phyloP scores from a whole-genome alignment of 1,284 basidiomycete genomes.

The Boletus semigastroideus region DNA sequence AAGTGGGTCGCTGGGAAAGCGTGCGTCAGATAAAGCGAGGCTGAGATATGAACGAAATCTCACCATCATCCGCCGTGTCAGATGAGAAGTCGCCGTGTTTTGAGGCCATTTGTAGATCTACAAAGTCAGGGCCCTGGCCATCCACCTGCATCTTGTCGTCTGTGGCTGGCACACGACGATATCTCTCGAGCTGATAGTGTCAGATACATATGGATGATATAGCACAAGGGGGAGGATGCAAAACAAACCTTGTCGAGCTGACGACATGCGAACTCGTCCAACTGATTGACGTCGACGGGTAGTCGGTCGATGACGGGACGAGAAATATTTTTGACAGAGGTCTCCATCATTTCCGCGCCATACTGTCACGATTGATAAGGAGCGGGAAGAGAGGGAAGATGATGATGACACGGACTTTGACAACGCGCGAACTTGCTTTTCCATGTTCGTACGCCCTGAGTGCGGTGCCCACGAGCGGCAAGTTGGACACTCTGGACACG shows the following conservation, averaged over 20 bases:
- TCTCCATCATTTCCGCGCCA: conserved; percentile 87
- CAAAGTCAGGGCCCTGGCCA: conserved; percentile 3
- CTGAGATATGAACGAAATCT: conserved; percentile 6
- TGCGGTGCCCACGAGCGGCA: conserved; percentile 49
- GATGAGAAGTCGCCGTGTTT: conserved; percentile 12
- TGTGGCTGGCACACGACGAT: conserved; percentile 42
- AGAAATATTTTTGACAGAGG: conserved; percentile 79
- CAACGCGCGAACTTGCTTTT: conserved; percentile 50
- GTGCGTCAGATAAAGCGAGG: conserved; percentile 5
- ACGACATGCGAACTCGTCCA: conserved; percentile 88
- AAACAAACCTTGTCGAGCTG: conserved; percentile 75
- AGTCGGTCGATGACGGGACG: conserved; percentile 82
- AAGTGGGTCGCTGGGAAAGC: neutral
- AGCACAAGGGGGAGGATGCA: neutral
- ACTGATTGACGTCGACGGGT: conserved; percentile 66
- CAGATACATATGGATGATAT: neutral
- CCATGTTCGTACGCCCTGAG: conserved; percentile 50
- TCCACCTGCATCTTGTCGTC: conserved; percentile 32
- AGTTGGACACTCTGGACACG: conserved; percentile 42
- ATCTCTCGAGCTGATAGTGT: conserved; percentile 48
- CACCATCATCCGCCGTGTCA: conserved; percentile 8
- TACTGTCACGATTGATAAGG: conserved; percentile 49
- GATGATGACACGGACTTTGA: conserved; percentile 38
- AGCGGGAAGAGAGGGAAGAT: neutral
- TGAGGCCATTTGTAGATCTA: neutral